Base-by-base conservation (phyloP, 1,139 yeast genomes). In the Yamadazyma trypodendri region DNA sequence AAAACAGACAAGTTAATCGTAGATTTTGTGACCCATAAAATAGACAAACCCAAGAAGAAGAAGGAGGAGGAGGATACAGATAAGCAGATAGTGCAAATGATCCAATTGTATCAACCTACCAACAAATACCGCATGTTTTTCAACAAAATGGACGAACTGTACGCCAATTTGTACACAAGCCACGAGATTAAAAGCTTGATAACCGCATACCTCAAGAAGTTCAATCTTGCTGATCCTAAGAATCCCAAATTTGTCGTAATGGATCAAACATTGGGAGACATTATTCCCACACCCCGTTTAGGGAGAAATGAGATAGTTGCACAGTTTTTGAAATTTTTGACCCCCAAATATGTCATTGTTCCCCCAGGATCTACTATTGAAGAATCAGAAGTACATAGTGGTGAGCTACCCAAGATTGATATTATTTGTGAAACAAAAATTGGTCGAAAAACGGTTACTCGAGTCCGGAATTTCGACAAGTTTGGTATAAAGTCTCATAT, bases 381-480 rank as follows among this genome's bases (percentile, higher is more conserved):
- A n/a, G 61, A 60, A 27, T 72, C 79, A 6, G 47, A 46, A 6
- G 39, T 58, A 3, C 34, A 43, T 23, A 84, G 74, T 48, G 97
- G 97, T 1, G 62, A 65, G 2, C 70, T 84, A 1, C 96, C 96
- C 7, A 74, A 68, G 32, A 73, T 92, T 23, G 63, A 72, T 28
- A 75, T 92, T 14, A 62, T 79, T 8, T 82, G 90, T 8, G 95
- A 87, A 57, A 75, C 80, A 48, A 84, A 87, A 49, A 81, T 86
- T 41, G 96, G 97, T 0, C 72, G 95, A 42, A 90, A 89, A 55
- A 72, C 83, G 6, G 77, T 88, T 14, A 90, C 97, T 0, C 71
- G 81, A 34, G 76, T 90, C 0, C 66, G 75, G 18, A 83, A 86
- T 43, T 72, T 85, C 46, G 96, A 87, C 47, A 65, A 68, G 4